These are phyloP conservation scores for Quercus variabilis DNA, from an alignment of 306 rosid species.

Conservation along the genomic window DNA sequence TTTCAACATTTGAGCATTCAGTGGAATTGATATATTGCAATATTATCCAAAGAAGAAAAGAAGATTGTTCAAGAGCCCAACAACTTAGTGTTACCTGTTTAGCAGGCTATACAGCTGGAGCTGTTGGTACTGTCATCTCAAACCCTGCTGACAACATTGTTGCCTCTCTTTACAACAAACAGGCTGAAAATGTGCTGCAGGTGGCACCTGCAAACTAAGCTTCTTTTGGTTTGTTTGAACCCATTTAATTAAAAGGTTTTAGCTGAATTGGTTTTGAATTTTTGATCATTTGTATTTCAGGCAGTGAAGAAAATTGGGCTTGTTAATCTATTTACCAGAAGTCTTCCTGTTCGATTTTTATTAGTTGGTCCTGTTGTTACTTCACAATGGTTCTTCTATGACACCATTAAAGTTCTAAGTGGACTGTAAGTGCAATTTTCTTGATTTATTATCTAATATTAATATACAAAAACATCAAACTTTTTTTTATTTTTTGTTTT, in stretches of 20 bases:
- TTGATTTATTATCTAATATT: neutral
- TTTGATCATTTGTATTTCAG: conserved; percentile 26
- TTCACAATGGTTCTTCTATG: conserved; percentile 93
- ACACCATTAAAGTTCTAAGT: conserved; percentile 71
- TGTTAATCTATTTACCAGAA: conserved; percentile 71
- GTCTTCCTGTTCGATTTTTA: conserved; percentile 79
- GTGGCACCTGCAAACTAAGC: conserved; percentile 26
- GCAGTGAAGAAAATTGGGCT: conserved; percentile 85
- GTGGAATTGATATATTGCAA: conserved; percentile 53
- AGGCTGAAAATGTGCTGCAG: conserved; percentile 57
- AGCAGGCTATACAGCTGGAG: conserved; percentile 64
- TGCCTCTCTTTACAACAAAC: conserved; percentile 59
- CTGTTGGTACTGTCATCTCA: conserved; percentile 54
- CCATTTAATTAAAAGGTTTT: neutral
- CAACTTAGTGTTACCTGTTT: conserved; percentile 73
- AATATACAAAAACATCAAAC: neutral
- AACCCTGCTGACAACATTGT: conserved; percentile 76
- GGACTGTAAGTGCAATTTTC: conserved; percentile 69
- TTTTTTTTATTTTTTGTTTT: neutral
- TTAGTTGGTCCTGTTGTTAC: conserved; percentile 87
- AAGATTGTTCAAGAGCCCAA: conserved; percentile 60
- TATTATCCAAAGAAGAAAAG: conserved; percentile 42
- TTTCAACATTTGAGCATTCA: conserved; percentile 70
- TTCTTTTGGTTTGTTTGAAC: conserved; percentile 2
- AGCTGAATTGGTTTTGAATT: neutral